phyloP scores from a whole-genome alignment of 1,139 yeast species.

The Candida anutae region DNA sequence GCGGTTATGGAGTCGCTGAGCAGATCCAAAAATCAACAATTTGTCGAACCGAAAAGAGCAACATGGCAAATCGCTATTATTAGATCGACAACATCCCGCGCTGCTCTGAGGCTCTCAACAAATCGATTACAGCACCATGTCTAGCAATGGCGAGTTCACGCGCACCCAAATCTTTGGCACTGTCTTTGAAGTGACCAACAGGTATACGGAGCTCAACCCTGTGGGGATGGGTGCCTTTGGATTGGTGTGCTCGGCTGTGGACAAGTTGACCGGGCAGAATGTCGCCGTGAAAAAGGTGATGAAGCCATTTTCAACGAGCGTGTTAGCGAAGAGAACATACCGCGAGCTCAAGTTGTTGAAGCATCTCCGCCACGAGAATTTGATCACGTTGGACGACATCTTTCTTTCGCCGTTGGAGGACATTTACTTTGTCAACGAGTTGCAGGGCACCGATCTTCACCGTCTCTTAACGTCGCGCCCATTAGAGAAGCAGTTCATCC shows the following conservation, averaged over 20 bases:
- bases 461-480: conserved; percentile 88
- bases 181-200: conserved; percentile 84
- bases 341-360: conserved; percentile 89
- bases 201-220: conserved; percentile 89
- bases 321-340: conserved; percentile 91
- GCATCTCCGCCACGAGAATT: conserved; percentile 89
- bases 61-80: no score
- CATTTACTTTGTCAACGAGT: conserved; percentile 92
- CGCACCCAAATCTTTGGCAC: conserved; percentile 73
- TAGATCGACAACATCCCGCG: no score
- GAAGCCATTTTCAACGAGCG: conserved; percentile 95
- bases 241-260: conserved; percentile 92
- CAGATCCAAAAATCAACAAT: no score
- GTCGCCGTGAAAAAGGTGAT: conserved; percentile 96
- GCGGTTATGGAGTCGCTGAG: no score
- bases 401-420: conserved; percentile 93
- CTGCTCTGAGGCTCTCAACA: no score
- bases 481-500: conserved; percentile 90
- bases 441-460: conserved; percentile 94
- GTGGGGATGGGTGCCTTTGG: conserved; percentile 99
- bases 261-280: conserved; percentile 81
- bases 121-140: conserved; percentile 13
- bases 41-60: no score
- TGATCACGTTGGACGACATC: conserved; percentile 88
- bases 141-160: conserved; percentile 21